These are phyloP conservation scores for Mucor plumbeus DNA, from an alignment of 371 early-diverging fungal species.

Conservation along the genomic window DNA sequence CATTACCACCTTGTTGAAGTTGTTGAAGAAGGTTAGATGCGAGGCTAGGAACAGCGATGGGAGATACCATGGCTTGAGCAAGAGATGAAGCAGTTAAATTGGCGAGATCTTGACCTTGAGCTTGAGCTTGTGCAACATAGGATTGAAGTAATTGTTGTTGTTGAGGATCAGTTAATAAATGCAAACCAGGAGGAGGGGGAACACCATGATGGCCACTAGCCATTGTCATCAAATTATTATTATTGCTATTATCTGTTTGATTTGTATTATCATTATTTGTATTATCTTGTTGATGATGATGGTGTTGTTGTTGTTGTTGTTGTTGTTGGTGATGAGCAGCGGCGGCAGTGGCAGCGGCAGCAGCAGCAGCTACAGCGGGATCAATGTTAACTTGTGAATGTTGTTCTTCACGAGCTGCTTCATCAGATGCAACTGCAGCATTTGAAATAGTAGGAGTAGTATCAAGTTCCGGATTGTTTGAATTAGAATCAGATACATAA, in stretches of 20 bases:
- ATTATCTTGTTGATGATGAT: neutral
- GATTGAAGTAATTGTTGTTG: constrained; percentile 50
- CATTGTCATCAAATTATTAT: constrained; percentile 3
- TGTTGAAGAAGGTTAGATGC: constrained; percentile 43
- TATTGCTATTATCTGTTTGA: neutral
- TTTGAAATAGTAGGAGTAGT: neutral
- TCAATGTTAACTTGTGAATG: neutral
- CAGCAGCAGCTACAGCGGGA: constrained; percentile 5
- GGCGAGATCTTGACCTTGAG: constrained; percentile 50
- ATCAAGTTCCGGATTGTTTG: neutral
- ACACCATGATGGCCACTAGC: constrained; percentile 8
- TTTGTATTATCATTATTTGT: neutral
- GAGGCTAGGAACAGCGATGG: constrained; percentile 48
- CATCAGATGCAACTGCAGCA: neutral
- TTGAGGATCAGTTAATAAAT: constrained; percentile 36
- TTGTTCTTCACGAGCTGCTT: neutral
- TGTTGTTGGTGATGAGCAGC: constrained; percentile 7
- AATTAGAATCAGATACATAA: neutral
- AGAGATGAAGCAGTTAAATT: constrained; percentile 53
- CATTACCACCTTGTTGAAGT: constrained; percentile 43
- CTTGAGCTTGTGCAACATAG: constrained; percentile 40
- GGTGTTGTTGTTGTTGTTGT: constrained; percentile 8
- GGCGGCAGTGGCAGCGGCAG: neutral
- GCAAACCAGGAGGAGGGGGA: constrained; percentile 32
- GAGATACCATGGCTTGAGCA: constrained; percentile 59